Evolutionary conservation across 495 filamentous ascomycete genomes (phyloP), one percentile per base, ranked within the genome.

Genomic region (Aspergillus affinis): DNA sequence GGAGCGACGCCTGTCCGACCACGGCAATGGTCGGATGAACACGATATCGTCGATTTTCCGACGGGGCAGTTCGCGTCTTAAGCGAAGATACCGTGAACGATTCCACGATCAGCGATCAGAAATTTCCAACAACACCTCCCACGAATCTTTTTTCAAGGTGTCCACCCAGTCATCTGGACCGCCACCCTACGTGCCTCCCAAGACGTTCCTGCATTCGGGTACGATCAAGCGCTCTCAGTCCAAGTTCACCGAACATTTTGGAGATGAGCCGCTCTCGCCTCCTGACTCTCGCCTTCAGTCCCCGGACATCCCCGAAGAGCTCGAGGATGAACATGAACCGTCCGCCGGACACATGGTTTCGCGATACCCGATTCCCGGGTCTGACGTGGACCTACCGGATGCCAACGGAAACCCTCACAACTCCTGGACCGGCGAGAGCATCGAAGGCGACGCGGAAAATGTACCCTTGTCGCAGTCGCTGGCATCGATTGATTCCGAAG

Each of bases 181-280:
- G 44, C 64, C 68, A 6, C 57, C 70, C 10, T 69, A 69, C 17
- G 73, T 77, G 53, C 75, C 80, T 17, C 77, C 82, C 0, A 74
- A 79, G 59, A 70, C 66, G 44, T 76, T 75, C 59, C 72, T 72
- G 48, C 77, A 76, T 41, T 81, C 83, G 9, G 82, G 80, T 13
- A 81, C 80, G 1, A 85, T 92, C 8, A 85, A 86, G 60, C 87
- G 91, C 29, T 90, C 91, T 4, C 89, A 90, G 74, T 96, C 91
- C 47, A 93, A 91, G 50, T 97, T 97, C 78, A 85, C 87, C n/a
- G 92, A 97, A 71, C 92, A 96, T 69, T 83, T 97, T 17, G 91
- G 90, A 18, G 92, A 96, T 64, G 79, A 91, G 29, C 89, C 91
- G 2, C 69, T 92, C 18, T 93, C 91, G 18, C 90, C 90, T 9